Base-by-base conservation (phyloP, 352 stramenopile genomes). In the Globisporangium megalacanthum region DNA sequence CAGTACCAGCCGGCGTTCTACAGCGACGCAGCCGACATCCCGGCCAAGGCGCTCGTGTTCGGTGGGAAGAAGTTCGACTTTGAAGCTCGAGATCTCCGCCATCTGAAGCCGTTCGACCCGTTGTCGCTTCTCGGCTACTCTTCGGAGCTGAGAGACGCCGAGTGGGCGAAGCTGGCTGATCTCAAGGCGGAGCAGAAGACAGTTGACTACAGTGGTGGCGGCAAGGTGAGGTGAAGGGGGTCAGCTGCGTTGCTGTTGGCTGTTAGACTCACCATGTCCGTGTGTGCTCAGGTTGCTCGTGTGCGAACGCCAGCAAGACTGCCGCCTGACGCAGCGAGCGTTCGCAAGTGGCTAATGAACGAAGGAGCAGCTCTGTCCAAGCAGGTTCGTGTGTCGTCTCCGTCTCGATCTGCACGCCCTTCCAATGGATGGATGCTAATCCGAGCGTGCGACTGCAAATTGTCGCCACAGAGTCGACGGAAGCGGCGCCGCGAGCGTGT, bases 41-140 rank as follows among this genome's bases (percentile, higher is more conserved):
- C 85, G 13, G 71, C 79, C 0, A 89, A 90, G 61, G 54, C 79
- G 3, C 70, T 93, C 50, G 56, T 92, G 6, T 95, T 91, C 66
- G 83, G 77, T 44, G 83, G 85, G 6, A 72, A 80, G 41, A 87
- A 85, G 37, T 88, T 89, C 45, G 60, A 76, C 20, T 89, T 94
- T 64, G 54, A 55, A 6, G 62, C 70, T 2, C 64, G 66, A 0
- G 72, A 69, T 57, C 36, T 70, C 6, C 62, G 29, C 1, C 67
- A 85, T 50, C 54, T 86, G 10, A 49, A 36, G 3, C 19, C 36
- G 8, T 95, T 91, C 61, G 58, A 89, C 53, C 89, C 83, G 10
- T 52, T 37, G 1, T 19, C 36, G 8, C 46, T 62, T n/a, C 11
- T 57, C 17, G 9, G 0, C 19, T 56, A 29, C 55, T 64, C 6